Conservation (phyloP, 192 early-diverging fungal genomes). For the Mortierella alpina region DNA sequence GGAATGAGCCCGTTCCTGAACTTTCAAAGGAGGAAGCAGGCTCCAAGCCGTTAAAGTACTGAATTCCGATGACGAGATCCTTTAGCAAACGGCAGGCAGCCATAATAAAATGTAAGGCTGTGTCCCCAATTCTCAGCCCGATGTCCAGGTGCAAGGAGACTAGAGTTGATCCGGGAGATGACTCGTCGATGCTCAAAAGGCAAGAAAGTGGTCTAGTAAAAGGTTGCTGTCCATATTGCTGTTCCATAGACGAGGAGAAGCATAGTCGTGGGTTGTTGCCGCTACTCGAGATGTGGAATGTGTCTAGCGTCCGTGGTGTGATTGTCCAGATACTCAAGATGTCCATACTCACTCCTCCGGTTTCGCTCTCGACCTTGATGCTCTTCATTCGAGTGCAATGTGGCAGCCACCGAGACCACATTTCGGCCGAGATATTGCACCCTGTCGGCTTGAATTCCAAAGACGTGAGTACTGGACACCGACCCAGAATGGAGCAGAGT, state of each 20-base stretch:
- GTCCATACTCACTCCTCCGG: constrained; percentile 7
- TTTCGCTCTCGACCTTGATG: constrained; percentile 3
- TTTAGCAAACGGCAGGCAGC: constrained; percentile 5
- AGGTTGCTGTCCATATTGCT: neutral
- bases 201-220: neutral
- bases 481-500: constrained; percentile 3
- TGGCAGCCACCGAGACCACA: constrained; percentile 5
- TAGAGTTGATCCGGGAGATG: constrained; percentile 8
- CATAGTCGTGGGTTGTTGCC: neutral
- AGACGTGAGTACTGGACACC: constrained; percentile 13
- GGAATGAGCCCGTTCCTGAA: neutral
- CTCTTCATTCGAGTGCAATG: constrained; percentile 6
- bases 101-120: constrained; percentile 15
- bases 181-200: neutral
- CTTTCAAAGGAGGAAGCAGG: neutral
- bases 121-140: constrained; percentile 6
- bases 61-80: constrained; percentile 13
- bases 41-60: constrained; percentile 22
- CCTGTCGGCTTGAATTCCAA: constrained; percentile 4
- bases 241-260: neutral
- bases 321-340: constrained; percentile 14
- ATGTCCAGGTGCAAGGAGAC: constrained; percentile 10
- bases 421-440: neutral
- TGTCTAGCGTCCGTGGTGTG: constrained; percentile 7
- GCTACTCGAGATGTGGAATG: neutral